A percentile compares a stretch with the other conserved stretches of the same genome.
Conservation (phyloP, 73 alveolate genomes). For the Paraurostyla sp. region DNA sequence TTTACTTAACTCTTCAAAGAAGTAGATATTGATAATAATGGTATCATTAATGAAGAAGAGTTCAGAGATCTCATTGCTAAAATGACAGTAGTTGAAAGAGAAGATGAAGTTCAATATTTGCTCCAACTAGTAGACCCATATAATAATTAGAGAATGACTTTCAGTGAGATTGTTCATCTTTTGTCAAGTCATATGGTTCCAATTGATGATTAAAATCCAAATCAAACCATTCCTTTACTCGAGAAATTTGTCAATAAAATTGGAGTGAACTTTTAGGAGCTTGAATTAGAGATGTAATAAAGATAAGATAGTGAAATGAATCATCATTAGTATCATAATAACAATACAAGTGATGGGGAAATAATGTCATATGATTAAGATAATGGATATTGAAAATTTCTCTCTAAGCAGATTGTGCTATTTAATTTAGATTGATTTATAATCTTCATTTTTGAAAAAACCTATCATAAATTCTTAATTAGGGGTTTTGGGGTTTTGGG, state of each 20-base stretch:
- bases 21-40: conserved; percentile 93
- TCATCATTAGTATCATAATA: background rate
- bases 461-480: too few relatives aligned
- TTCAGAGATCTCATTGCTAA: conserved; percentile 88
- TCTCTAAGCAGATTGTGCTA: too few relatives aligned
- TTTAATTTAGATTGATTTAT: too few relatives aligned
- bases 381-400: background rate
- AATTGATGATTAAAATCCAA: conserved; percentile 74
- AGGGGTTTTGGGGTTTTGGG: too few relatives aligned
- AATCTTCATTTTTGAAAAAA: too few relatives aligned
- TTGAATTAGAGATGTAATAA: conserved; percentile 56
- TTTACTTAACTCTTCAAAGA: conserved; percentile 88
- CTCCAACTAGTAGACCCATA: conserved; percentile 94
- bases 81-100: conserved; percentile 85
- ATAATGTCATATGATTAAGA: conserved; percentile 3
- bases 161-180: conserved; percentile 95
- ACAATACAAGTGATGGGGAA: background rate
- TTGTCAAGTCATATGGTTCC: conserved; percentile 89
- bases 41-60: conserved; percentile 93
- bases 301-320: conserved; percentile 25
- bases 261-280: conserved; percentile 43
- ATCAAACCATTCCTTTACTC: conserved; percentile 75
- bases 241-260: conserved; percentile 75
- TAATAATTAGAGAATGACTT: conserved; percentile 95
- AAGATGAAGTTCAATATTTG: conserved; percentile 87